These are phyloP conservation scores for Calycina marina DNA, from an alignment of 2,329 filamentous ascomycete species.

Conservation along the genomic window DNA sequence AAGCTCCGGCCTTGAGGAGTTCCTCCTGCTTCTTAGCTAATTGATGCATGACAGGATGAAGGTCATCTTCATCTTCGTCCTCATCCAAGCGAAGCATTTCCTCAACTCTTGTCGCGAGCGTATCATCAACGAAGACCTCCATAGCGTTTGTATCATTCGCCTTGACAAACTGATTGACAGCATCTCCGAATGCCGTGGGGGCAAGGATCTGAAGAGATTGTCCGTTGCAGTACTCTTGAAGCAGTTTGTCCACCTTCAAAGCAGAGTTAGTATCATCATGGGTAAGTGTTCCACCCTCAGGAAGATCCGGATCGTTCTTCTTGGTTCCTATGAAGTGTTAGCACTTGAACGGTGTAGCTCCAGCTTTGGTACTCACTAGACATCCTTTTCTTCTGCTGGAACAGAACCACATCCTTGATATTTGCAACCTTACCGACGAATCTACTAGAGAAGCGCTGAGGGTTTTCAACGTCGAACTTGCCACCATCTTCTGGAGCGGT, in stretches of 20 bases:
- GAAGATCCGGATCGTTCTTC: constrained; percentile 36
- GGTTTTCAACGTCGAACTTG: constrained; percentile 82
- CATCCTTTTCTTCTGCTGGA: constrained; percentile 68
- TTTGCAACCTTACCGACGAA: constrained; percentile 89
- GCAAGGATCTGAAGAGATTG: constrained; percentile 88
- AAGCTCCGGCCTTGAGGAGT: constrained; percentile 47
- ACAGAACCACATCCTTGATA: constrained; percentile 83
- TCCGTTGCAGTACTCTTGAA: constrained; percentile 72
- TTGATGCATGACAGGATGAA: constrained; percentile 60
- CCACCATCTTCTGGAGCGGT: constrained; percentile 74
- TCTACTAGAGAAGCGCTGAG: constrained; percentile 86
- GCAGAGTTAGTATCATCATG: constrained; percentile 47
- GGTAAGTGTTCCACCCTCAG: constrained; percentile 49
- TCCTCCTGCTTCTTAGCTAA: constrained; percentile 58
- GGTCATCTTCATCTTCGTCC: constrained; percentile 50
- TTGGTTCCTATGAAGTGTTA: background rate
- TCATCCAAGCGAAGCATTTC: constrained; percentile 51
- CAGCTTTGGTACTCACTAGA: constrained; percentile 27
- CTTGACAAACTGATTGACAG: constrained; percentile 81
- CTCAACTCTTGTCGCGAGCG: constrained; percentile 54
- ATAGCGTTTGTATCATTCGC: constrained; percentile 93
- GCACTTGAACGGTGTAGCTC: background rate
- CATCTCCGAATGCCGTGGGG: constrained; percentile 83
- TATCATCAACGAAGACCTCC: constrained; percentile 64
- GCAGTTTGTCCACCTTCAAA: constrained; percentile 77